phyloP scores from a whole-genome alignment of 192 early-diverging fungal genomes.

The Mortierella antarctica region DNA sequence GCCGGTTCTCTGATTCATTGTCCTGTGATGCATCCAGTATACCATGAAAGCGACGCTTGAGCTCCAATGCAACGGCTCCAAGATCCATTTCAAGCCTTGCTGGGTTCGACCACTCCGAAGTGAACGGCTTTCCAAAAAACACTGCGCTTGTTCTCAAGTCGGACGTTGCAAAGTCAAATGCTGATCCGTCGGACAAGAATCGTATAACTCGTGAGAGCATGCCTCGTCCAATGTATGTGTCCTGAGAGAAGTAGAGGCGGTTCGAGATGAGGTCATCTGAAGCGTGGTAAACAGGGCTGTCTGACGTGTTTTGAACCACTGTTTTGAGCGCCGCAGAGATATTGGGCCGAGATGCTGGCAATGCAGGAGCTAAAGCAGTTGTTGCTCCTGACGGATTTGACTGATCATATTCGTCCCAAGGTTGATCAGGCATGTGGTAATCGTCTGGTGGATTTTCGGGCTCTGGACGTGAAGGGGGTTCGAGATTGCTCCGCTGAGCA shows the following conservation, averaged over 20 bases:
- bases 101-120: background rate
- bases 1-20: background rate
- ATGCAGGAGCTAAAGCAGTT: background rate
- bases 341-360: background rate
- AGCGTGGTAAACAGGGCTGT: too few relatives aligned
- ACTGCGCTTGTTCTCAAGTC: background rate
- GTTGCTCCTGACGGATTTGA: background rate
- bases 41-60: constrained; percentile 1
- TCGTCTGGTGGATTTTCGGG: background rate
- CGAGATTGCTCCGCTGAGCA: background rate
- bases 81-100: constrained; percentile 9
- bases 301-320: background rate
- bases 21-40: background rate
- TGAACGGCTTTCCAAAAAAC: constrained; percentile 13
- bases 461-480: background rate
- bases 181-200: background rate
- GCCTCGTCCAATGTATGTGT: constrained; percentile 31
- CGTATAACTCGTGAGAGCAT: constrained; percentile 12
- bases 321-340: background rate
- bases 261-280: constrained; percentile 1
- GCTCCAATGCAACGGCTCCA: background rate
- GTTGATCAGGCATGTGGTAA: constrained; percentile 4
- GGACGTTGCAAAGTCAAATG: background rate
- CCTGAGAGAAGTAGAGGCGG: constrained; percentile 31
- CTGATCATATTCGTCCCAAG: constrained; percentile 6